Evolutionary conservation across 2,329 filamentous ascomycete species (phyloP).

Genomic region (Xylariaceae sp.): DNA sequence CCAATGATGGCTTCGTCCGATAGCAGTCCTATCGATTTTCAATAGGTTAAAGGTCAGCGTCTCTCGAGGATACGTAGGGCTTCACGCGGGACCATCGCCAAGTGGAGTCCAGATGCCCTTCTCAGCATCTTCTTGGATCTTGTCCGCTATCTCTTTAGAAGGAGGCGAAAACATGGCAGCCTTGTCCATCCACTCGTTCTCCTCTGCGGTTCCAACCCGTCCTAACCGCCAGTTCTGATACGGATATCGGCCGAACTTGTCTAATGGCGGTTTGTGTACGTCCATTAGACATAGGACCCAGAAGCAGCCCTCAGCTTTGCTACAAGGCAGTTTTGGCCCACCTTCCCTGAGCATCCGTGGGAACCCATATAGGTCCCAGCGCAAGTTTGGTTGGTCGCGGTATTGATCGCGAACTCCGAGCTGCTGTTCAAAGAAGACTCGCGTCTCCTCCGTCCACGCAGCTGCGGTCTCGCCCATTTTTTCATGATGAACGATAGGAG

Average conservation of each 20-base stretch:
- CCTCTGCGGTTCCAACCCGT: slow-evolving; percentile 32
- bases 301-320: slow-evolving; percentile 29
- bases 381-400: slow-evolving; percentile 23
- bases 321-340: slow-evolving; percentile 26
- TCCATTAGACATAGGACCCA: slow-evolving; percentile 38
- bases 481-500: slow-evolving; percentile 38
- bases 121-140: slow-evolving; percentile 20
- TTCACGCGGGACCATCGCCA: not conserved
- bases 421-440: slow-evolving; percentile 30
- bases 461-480: slow-evolving; percentile 15
- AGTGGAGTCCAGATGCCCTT: slow-evolving; percentile 34
- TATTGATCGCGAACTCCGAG: slow-evolving; percentile 30
- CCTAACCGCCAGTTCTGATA: slow-evolving; percentile 36
- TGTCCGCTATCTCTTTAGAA: slow-evolving; percentile 21
- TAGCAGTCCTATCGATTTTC: not conserved
- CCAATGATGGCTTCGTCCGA: not conserved
- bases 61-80: no score
- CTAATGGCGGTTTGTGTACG: slow-evolving; percentile 37
- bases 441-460: slow-evolving; percentile 31
- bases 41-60: not conserved
- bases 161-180: slow-evolving; percentile 25
- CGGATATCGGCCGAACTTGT: slow-evolving; percentile 38
- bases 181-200: slow-evolving; percentile 34
- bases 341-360: slow-evolving; percentile 22
- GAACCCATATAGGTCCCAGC: slow-evolving; percentile 34